Evolutionary conservation across 805 yeast species (phyloP).

Genomic region (Lipomyces starkeyi): DNA sequence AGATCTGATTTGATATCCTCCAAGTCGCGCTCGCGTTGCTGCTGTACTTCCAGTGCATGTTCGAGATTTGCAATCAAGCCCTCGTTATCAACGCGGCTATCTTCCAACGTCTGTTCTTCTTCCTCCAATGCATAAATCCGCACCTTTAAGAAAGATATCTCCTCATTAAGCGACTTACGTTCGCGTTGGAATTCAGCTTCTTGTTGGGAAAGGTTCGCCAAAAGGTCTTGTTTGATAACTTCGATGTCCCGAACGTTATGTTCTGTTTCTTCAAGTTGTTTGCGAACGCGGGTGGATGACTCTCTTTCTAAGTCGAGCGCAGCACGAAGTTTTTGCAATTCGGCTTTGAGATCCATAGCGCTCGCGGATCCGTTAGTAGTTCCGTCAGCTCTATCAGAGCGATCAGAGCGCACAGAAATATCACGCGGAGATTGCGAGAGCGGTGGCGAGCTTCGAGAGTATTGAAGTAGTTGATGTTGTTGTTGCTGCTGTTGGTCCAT

Average conservation of each 20-base stretch:
- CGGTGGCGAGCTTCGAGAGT: slow-evolving; percentile 10
- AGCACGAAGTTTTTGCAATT: slow-evolving; percentile 19
- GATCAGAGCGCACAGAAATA: not conserved
- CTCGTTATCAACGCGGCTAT: slow-evolving; percentile 30
- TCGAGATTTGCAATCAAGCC: slow-evolving; percentile 34
- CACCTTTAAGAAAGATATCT: slow-evolving; percentile 55
- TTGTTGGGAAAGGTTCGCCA: slow-evolving; percentile 70
- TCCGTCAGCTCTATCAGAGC: not conserved
- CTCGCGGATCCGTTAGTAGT: not conserved
- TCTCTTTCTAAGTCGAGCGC: slow-evolving; percentile 51
- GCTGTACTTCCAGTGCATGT: slow-evolving; percentile 40
- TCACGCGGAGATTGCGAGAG: slow-evolving; percentile 17
- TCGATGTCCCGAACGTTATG: slow-evolving; percentile 42
- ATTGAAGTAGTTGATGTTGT: slow-evolving; percentile 1
- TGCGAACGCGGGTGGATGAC: slow-evolving; percentile 52
- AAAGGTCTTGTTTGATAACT: slow-evolving; percentile 63
- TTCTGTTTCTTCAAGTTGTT: slow-evolving; percentile 44
- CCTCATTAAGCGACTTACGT: slow-evolving; percentile 55
- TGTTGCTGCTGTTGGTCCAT: slow-evolving; percentile 10
- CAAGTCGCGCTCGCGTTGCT: slow-evolving; percentile 44
- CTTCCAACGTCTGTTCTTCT: slow-evolving; percentile 40
- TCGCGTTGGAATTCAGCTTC: slow-evolving; percentile 66
- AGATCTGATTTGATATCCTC: slow-evolving; percentile 23
- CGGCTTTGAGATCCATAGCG: slow-evolving; percentile 19
- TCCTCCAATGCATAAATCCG: slow-evolving; percentile 60